phyloP scores from a whole-genome alignment of 805 yeast genomes.

The Cyberlindnera japonica region DNA sequence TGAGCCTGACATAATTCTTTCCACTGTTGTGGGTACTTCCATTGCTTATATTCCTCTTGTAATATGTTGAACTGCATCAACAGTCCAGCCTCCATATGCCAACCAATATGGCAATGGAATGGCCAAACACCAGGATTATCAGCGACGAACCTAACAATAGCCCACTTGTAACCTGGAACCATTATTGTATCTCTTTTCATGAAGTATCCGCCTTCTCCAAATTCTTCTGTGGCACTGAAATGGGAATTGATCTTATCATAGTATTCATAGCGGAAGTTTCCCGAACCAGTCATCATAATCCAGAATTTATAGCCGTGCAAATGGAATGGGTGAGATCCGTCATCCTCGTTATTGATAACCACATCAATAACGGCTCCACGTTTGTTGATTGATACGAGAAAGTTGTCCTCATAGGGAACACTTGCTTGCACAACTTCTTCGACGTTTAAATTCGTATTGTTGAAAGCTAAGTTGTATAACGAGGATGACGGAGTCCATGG shows the following conservation, averaged over 20 bases:
- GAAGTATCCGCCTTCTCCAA: constrained; percentile 30
- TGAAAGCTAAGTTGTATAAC: constrained; percentile 18
- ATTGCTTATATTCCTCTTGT: constrained; percentile 22
- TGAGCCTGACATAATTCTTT: constrained; percentile 19
- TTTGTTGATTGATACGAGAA: constrained; percentile 23
- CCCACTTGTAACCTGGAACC: constrained; percentile 54
- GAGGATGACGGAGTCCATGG: constrained; percentile 18
- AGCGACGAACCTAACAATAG: constrained; percentile 56
- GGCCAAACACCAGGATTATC: constrained; percentile 83
- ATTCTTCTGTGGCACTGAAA: constrained; percentile 43
- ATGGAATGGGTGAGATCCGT: constrained; percentile 63
- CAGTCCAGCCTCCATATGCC: constrained; percentile 46
- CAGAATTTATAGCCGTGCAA: constrained; percentile 46
- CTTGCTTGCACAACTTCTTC: background rate
- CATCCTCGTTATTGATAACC: constrained; percentile 63
- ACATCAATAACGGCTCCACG: constrained; percentile 47
- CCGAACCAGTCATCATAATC: constrained; percentile 26
- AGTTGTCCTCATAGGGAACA: constrained; percentile 19
- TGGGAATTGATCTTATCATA: constrained; percentile 35
- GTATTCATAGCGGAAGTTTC: constrained; percentile 23
- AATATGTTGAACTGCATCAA: constrained; percentile 28
- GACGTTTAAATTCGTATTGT: constrained; percentile 14
- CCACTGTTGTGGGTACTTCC: constrained; percentile 28
- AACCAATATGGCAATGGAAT: constrained; percentile 66
- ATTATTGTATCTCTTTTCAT: constrained; percentile 53